A percentile compares a stretch with the other conserved stretches of the same genome.
Conservation (phyloP, 495 filamentous ascomycete species). For the Penicillium paradoxum region DNA sequence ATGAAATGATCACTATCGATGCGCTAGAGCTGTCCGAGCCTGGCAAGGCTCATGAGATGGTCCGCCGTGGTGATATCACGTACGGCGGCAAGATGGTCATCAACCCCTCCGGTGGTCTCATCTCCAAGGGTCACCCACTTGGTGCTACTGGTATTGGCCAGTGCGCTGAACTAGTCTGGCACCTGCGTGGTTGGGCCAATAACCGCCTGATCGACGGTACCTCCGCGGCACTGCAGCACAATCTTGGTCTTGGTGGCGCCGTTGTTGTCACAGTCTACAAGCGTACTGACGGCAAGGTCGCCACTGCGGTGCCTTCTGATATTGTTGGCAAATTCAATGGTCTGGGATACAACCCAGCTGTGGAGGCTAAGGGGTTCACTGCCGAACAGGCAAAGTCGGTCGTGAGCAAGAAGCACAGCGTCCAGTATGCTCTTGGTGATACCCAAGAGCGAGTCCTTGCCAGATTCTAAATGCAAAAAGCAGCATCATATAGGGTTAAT, state of each 20-base stretch:
- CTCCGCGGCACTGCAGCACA: slow-evolving; percentile 79
- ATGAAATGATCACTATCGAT: slow-evolving; percentile 88
- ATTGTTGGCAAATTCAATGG: slow-evolving; percentile 58
- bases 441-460: slow-evolving; percentile 64
- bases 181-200: slow-evolving; percentile 92
- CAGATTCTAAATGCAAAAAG: slow-evolving; percentile 43
- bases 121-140: slow-evolving; percentile 93
- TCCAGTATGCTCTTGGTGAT: slow-evolving; percentile 71
- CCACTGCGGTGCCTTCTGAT: slow-evolving; percentile 49
- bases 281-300: slow-evolving; percentile 71
- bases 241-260: slow-evolving; percentile 87
- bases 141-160: slow-evolving; percentile 92
- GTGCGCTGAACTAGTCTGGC: slow-evolving; percentile 95
- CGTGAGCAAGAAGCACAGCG: slow-evolving; percentile 62
- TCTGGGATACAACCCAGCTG: slow-evolving; percentile 89
- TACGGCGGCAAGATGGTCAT: slow-evolving; percentile 85
- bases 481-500: neutral
- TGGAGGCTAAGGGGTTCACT: slow-evolving; percentile 82
- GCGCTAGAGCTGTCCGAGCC: slow-evolving; percentile 72
- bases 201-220: slow-evolving; percentile 72
- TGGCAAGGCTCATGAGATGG: slow-evolving; percentile 91
- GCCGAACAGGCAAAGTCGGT: slow-evolving; percentile 65
- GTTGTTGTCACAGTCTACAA: slow-evolving; percentile 88
- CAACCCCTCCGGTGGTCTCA: slow-evolving; percentile 91
- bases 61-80: slow-evolving; percentile 82